These are phyloP conservation scores for Amanita inopinata DNA, from an alignment of 768 basidiomycete species.

Conservation along the genomic window DNA sequence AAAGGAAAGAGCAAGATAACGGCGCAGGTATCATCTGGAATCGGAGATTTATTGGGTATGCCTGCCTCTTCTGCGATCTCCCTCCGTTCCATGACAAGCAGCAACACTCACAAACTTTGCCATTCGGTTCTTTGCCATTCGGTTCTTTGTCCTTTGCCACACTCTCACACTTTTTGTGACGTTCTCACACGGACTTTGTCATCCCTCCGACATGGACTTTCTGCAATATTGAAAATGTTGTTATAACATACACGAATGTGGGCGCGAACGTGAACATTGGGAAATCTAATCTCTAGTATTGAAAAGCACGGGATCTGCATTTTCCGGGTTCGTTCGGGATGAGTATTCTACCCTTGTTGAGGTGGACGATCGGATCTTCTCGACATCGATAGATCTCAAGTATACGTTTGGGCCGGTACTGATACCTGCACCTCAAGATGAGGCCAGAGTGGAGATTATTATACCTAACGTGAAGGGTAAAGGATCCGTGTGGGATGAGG, in stretches of 20 bases:
- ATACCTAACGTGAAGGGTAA: slow-evolving; percentile 26
- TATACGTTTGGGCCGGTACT: slow-evolving; percentile 52
- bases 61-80: slow-evolving; percentile 1
- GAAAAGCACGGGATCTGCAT: slow-evolving; percentile 83
- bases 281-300: slow-evolving; percentile 44
- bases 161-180: not conserved
- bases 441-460: slow-evolving; percentile 40
- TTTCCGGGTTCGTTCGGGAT: slow-evolving; percentile 72
- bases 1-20: slow-evolving; percentile 50
- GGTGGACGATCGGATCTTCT: slow-evolving; percentile 85
- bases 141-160: too few species aligned
- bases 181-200: not conserved
- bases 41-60: slow-evolving; percentile 76
- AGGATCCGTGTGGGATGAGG: slow-evolving; percentile 51
- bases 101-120: not conserved
- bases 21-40: slow-evolving; percentile 56
- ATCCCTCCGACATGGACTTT: too few species aligned
- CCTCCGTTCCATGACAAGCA: not conserved
- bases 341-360: slow-evolving; percentile 82
- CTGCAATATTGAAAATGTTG: too few species aligned
- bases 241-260: not conserved
- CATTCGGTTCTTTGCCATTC: too few species aligned
- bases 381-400: slow-evolving; percentile 71
- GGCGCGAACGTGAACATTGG: not conserved
- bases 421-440: slow-evolving; percentile 40